phyloP scores from a whole-genome alignment of 305 asterid genomes.

The Caryopteris hybrid region DNA sequence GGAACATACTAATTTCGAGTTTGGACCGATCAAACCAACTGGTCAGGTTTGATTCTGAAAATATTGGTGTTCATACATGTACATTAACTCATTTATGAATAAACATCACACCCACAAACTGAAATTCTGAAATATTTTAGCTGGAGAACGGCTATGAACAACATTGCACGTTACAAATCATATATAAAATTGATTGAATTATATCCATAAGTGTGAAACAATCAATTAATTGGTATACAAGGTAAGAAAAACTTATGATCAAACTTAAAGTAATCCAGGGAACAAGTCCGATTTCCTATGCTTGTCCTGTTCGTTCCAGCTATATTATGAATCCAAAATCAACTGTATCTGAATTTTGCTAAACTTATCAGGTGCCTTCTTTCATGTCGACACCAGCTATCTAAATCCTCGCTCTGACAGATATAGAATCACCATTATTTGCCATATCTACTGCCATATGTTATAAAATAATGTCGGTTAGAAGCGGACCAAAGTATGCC shows the following conservation, averaged over 20 bases:
- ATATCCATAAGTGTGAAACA: not conserved
- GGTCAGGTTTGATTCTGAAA: no score
- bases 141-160: not conserved
- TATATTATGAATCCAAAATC: not conserved
- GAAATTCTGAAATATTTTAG: not conserved
- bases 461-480: conserved; percentile 9
- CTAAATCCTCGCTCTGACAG: conserved; percentile 25
- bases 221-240: not conserved
- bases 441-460: conserved; percentile 34
- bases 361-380: not conserved
- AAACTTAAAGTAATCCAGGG: not conserved
- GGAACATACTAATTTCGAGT: conserved; percentile 48
- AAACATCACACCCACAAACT: not conserved
- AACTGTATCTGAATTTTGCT: not conserved
- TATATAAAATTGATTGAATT: not conserved
- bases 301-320: not conserved
- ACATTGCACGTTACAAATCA: not conserved
- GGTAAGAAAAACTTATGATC: not conserved
- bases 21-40: conserved; percentile 28
- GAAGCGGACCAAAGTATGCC: not conserved
- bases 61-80: no score
- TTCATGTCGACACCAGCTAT: not conserved
- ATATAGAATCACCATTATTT: conserved; percentile 30
- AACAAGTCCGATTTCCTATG: not conserved
- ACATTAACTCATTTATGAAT: no score